These are phyloP conservation scores for Vitis labrusca DNA, from an alignment of 164 flowering plant genomes.

Conservation along the genomic window DNA sequence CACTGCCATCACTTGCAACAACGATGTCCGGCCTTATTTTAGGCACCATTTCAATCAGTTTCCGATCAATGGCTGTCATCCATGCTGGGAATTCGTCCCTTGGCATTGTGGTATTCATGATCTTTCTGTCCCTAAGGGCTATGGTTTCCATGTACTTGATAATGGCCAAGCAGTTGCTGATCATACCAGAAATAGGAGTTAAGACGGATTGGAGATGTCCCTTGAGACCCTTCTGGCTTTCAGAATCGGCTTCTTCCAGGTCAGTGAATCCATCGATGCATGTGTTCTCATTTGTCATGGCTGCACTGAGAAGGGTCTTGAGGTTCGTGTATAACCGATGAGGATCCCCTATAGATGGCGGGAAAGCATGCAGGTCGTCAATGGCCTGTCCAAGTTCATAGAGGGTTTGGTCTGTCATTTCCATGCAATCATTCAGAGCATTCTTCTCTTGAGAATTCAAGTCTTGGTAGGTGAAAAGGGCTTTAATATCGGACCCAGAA, in stretches of 20 bases:
- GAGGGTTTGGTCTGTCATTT: slow-evolving; percentile 42
- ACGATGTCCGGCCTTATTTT: slow-evolving; percentile 16
- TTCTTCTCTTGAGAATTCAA: slow-evolving; percentile 29
- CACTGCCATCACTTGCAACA: slow-evolving; percentile 51
- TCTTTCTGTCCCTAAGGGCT: background rate
- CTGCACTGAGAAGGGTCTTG: slow-evolving; percentile 50
- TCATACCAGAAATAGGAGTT: slow-evolving; percentile 35
- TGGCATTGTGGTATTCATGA: background rate
- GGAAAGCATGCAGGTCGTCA: slow-evolving; percentile 14
- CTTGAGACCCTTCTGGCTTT: slow-evolving; percentile 21
- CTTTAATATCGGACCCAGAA: slow-evolving; percentile 4
- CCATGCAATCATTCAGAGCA: slow-evolving; percentile 42
- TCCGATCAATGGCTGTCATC: slow-evolving; percentile 22
- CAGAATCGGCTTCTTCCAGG: slow-evolving; percentile 21
- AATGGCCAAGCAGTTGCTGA: slow-evolving; percentile 42
- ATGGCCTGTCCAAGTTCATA: slow-evolving; percentile 37
- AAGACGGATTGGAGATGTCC: slow-evolving; percentile 22
- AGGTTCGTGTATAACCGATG: slow-evolving; percentile 24
- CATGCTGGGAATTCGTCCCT: slow-evolving; percentile 19
- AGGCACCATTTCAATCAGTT: slow-evolving; percentile 17
- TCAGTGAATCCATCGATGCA: slow-evolving; percentile 46
- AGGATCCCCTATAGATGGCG: background rate
- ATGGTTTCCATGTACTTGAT: slow-evolving; percentile 30
- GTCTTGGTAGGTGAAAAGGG: slow-evolving; percentile 15
- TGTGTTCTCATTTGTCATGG: slow-evolving; percentile 52